Percentiles rank a stretch among this genome's conserved stretches.
These are phyloP conservation scores for Colletotrichum theobromicola DNA, from an alignment of 2,329 filamentous ascomycete genomes.

Conservation along the genomic window DNA sequence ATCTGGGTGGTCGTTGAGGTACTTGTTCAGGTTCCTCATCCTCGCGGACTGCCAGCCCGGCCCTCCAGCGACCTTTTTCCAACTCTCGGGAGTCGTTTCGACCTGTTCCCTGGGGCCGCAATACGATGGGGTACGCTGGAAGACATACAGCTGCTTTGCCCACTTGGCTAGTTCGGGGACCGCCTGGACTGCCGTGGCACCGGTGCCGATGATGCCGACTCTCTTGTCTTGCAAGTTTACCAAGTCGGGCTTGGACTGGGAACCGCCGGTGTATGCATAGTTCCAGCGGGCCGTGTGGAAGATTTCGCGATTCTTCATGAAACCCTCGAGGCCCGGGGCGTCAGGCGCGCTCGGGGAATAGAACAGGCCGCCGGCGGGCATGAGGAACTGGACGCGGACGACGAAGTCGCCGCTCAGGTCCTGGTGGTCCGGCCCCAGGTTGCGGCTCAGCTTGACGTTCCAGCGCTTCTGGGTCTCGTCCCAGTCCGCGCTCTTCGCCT, in stretches of 20 bases:
- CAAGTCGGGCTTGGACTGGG: constrained; percentile 39
- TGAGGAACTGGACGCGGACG: constrained; percentile 42
- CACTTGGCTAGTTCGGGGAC: constrained; percentile 50
- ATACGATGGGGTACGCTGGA: constrained; percentile 58
- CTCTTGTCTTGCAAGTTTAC: constrained; percentile 49
- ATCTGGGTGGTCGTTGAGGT: neutral
- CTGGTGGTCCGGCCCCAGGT: constrained; percentile 37
- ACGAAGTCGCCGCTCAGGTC: constrained; percentile 19
- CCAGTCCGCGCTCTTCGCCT: constrained; percentile 47
- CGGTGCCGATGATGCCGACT: constrained; percentile 56
- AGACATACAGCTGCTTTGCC: constrained; percentile 55
- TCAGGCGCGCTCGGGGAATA: constrained; percentile 38
- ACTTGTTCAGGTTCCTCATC: neutral
- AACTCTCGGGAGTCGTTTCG: constrained; percentile 41
- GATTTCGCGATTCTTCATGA: constrained; percentile 44
- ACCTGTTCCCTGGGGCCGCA: constrained; percentile 40
- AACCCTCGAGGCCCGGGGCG: neutral
- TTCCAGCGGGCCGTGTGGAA: constrained; percentile 54
- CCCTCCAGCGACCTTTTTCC: constrained; percentile 31
- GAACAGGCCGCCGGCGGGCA: constrained; percentile 42
- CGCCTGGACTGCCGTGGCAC: constrained; percentile 51
- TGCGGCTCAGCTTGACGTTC: constrained; percentile 24
- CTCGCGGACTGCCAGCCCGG: constrained; percentile 48
- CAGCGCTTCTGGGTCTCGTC: constrained; percentile 38
- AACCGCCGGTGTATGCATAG: constrained; percentile 46